A percentile compares a stretch with the other conserved stretches of the same genome.
These are phyloP conservation scores for Nicotiana attenuata DNA, from an alignment of 257 asterid genomes.

Conservation along the genomic window DNA sequence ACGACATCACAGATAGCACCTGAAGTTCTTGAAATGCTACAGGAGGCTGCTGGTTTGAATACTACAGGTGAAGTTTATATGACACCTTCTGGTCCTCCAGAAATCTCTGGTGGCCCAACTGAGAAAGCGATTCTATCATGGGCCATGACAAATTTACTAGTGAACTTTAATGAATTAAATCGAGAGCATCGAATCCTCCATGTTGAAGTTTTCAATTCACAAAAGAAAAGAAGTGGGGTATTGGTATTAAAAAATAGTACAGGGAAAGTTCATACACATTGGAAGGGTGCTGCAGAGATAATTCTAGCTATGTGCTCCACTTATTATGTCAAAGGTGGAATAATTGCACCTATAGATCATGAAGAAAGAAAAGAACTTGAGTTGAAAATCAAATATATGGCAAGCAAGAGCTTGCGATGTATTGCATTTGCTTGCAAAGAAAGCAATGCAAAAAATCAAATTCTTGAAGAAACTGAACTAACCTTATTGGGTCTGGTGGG, in stretches of 20 bases:
- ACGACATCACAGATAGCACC: constrained; percentile 15
- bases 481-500: constrained; percentile 15
- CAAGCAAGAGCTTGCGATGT: constrained; percentile 13
- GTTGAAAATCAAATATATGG: constrained; percentile 2
- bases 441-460: not conserved
- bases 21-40: constrained; percentile 3
- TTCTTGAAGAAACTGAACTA: constrained; percentile 8
- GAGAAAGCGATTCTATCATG: constrained; percentile 17
- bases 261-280: not conserved
- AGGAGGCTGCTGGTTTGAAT: constrained; percentile 13
- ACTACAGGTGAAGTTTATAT: constrained; percentile 4
- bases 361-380: constrained; percentile 10
- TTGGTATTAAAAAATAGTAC: not conserved
- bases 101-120: constrained; percentile 18
- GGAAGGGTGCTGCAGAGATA: constrained; percentile 27
- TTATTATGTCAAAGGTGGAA: not conserved
- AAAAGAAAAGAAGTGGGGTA: constrained; percentile 21
- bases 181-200: not conserved
- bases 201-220: constrained; percentile 19
- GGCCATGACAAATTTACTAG: constrained; percentile 6
- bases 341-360: not conserved
- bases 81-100: constrained; percentile 7
- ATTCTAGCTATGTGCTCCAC: constrained; percentile 16
- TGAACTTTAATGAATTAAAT: constrained; percentile 11
- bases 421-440: constrained; percentile 16